A percentile compares a stretch with the other conserved stretches of the same genome.
Evolutionary conservation across 2,329 filamentous ascomycete species (phyloP).

Genomic region (Hypomyces perniciosus): DNA sequence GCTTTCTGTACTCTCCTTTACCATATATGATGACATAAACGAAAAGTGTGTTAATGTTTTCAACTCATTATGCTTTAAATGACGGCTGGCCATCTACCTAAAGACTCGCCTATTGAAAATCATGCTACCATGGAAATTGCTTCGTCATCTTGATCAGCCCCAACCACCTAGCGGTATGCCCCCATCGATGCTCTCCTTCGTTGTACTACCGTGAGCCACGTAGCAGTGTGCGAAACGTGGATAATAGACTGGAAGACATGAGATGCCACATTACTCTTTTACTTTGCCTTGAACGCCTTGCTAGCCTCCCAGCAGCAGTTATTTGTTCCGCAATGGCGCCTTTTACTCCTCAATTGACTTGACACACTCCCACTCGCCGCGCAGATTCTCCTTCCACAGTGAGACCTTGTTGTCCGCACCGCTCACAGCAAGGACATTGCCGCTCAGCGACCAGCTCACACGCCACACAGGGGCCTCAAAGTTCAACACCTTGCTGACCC

Average conservation of each 20-base stretch:
- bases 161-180: no score
- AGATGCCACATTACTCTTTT: constrained; percentile 12
- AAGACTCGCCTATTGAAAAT: neutral
- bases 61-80: neutral
- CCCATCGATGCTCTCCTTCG: neutral
- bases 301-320: constrained; percentile 12
- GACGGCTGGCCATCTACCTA: neutral
- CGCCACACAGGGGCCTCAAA: constrained; percentile 92
- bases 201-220: neutral
- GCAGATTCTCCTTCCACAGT: constrained; percentile 96
- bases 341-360: constrained; percentile 87
- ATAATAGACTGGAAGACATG: neutral
- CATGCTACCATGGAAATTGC: neutral
- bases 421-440: constrained; percentile 90
- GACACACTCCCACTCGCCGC: constrained; percentile 93
- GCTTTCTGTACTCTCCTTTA: neutral
- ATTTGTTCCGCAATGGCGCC: neutral
- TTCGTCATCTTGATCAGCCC: neutral
- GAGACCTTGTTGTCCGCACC: constrained; percentile 95
- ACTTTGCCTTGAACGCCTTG: constrained; percentile 33
- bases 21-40: neutral
- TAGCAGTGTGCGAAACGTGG: neutral
- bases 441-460: constrained; percentile 95
- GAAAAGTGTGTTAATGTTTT: neutral
- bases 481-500: constrained; percentile 77